Base-by-base conservation (phyloP, 2,329 filamentous ascomycete genomes). In the Lecanicillium sp. region DNA sequence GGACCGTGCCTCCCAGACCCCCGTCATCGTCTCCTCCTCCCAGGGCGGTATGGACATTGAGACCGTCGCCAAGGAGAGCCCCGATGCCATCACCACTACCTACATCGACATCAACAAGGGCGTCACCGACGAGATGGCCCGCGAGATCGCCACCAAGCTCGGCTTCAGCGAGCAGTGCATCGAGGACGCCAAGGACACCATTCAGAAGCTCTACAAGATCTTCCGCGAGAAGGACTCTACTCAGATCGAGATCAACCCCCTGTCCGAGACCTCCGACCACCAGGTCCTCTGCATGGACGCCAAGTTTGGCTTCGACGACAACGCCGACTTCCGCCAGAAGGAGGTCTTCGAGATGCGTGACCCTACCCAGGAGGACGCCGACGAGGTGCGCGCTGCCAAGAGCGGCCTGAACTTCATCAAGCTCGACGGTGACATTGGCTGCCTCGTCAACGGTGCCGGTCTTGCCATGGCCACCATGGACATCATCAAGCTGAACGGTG, bases 401-500 rank as follows among this genome's bases (percentile, higher is more conserved):
- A 90, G 83, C 58, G 89, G 89, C 62, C 83, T 98, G 59, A 98
- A 98, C 83, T 98, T 98, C 77, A 98, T 98, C 81, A 98, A 98
- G 83, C 86, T 98, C 53, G 93, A 97, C 66, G 93, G 93, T 67
- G 93, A 98, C 68, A 98, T 98, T 67, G 93, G 93, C 72, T 98
- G 93, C 78, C 79, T 97, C 60, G 93, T 98, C 76, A 98, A 98
- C 76, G 93, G 93, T 68, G 93, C 93, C 62, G 93, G 93, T 75
- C 86, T 98, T 58, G 93, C 93, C 73, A 98, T 98, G 93, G 93
- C 93, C 55, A 98, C 93, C 68, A 98, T 98, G 93, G 93, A 98
- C 72, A 97, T 98, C 71, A 98, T 98, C 81, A 97, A 98, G 83
- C 82, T 98, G 55, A 98, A 97, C 74, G 93, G 93, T 60, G 93